Evolutionary conservation across 2,329 filamentous ascomycete species (phyloP).

Genomic region (Cladosporium velox): DNA sequence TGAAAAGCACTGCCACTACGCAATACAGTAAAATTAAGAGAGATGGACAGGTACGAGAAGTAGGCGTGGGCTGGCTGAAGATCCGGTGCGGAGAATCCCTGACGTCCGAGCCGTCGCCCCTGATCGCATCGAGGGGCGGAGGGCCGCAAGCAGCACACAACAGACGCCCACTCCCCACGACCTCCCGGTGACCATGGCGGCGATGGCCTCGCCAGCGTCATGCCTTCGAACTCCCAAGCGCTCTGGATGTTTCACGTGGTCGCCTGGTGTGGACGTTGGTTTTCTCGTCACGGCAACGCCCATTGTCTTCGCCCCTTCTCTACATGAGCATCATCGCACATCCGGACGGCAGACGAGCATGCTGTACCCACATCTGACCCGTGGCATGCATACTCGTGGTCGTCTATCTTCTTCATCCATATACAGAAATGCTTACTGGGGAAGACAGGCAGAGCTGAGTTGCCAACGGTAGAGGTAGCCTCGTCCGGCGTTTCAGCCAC

Average conservation of each 20-base stretch:
- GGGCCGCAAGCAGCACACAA: not conserved
- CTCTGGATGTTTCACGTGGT: conserved; percentile 15
- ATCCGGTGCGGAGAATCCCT: conserved; percentile 12
- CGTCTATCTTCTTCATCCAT: not conserved
- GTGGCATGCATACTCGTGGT: not conserved
- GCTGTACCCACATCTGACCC: not conserved
- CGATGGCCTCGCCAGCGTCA: conserved; percentile 1
- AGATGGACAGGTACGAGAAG: conserved; percentile 8
- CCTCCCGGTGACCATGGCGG: not conserved
- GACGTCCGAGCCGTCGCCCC: not conserved
- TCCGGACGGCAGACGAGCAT: not conserved
- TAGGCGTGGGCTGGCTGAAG: not conserved
- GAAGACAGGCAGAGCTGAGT: not conserved
- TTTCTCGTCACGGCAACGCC: conserved; percentile 17
- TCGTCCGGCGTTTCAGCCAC: conserved; percentile 18
- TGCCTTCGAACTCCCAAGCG: not conserved
- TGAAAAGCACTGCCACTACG: not conserved
- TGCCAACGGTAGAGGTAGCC: not conserved
- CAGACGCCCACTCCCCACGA: conserved; percentile 2
- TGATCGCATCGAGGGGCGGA: not conserved
- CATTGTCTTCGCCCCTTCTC: not conserved
- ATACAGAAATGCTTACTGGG: not conserved
- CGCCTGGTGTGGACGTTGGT: not conserved
- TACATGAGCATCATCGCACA: not conserved
- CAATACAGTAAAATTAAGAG: not conserved